phyloP scores from a whole-genome alignment of 2,329 filamentous ascomycete genomes.

The Penicillium sp. region DNA sequence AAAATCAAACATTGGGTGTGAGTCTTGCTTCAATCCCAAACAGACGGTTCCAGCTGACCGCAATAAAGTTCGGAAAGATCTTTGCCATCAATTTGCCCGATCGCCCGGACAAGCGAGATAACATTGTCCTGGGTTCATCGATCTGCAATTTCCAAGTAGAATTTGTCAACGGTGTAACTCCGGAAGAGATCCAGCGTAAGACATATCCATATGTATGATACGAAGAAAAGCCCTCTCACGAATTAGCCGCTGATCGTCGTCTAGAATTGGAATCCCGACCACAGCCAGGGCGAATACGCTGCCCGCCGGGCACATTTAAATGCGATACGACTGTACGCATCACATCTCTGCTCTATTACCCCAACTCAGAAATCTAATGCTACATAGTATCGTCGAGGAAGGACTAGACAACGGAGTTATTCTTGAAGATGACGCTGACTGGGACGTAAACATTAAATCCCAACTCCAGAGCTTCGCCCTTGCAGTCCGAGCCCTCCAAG shows the following conservation, averaged over 20 bases:
- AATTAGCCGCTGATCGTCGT: background rate
- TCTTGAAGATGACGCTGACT: conserved; percentile 56
- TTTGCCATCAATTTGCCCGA: conserved; percentile 21
- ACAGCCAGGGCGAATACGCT: conserved; percentile 15
- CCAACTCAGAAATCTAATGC: background rate
- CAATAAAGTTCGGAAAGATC: conserved; percentile 17
- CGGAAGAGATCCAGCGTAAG: conserved; percentile 15
- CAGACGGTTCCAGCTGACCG: background rate
- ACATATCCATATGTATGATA: conserved; percentile 19
- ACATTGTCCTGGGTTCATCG: conserved; percentile 20
- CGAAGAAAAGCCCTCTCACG: too few relatives aligned
- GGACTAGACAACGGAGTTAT: conserved; percentile 15
- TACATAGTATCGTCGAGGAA: conserved; percentile 13
- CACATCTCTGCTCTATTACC: background rate
- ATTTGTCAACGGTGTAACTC: conserved; percentile 16
- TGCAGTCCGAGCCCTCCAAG: conserved; percentile 28
- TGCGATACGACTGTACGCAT: conserved; percentile 15
- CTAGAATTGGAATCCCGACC: conserved; percentile 22
- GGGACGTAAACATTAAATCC: conserved; percentile 50
- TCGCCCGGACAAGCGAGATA: conserved; percentile 22
- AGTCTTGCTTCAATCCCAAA: background rate
- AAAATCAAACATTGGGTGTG: conserved; percentile 9
- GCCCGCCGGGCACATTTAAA: conserved; percentile 22
- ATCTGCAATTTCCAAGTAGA: conserved; percentile 17
- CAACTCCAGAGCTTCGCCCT: conserved; percentile 45